Percentiles rank a stretch among this genome's conserved stretches.
phyloP scores from a whole-genome alignment of 495 filamentous ascomycete species.

The Bombardia bombarda region DNA sequence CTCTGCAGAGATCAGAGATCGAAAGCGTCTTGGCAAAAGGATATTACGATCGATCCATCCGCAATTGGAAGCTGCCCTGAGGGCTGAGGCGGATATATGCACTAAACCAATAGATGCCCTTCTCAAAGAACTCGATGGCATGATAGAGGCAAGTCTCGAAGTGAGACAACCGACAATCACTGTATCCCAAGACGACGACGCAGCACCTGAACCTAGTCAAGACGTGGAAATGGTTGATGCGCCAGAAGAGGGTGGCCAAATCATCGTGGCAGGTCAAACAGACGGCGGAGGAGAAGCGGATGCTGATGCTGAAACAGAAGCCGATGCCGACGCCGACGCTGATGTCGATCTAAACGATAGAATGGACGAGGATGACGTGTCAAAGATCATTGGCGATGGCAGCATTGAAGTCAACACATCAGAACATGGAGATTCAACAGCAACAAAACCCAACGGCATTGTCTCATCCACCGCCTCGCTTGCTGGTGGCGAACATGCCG shows the following conservation, averaged over 20 bases:
- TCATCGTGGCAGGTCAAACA: slow-evolving; percentile 30
- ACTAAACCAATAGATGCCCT: slow-evolving; percentile 61
- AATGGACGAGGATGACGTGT: slow-evolving; percentile 13
- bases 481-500: slow-evolving; percentile 8
- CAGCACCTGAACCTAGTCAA: slow-evolving; percentile 20
- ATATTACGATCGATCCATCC: slow-evolving; percentile 76
- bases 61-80: slow-evolving; percentile 64
- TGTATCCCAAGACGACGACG: slow-evolving; percentile 15
- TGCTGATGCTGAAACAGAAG: slow-evolving; percentile 13
- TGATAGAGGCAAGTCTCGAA: slow-evolving; percentile 55
- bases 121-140: slow-evolving; percentile 61
- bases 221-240: slow-evolving; percentile 43
- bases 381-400: slow-evolving; percentile 12
- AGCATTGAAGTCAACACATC: slow-evolving; percentile 38
- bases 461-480: slow-evolving; percentile 16
- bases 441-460: slow-evolving; percentile 21
- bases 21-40: slow-evolving; percentile 66
- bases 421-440: slow-evolving; percentile 13
- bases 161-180: slow-evolving; percentile 24
- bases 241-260: slow-evolving; percentile 31
- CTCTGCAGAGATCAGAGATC: slow-evolving; percentile 30
- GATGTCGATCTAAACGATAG: slow-evolving; percentile 5
- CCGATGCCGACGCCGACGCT: slow-evolving; percentile 2
- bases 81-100: slow-evolving; percentile 71
- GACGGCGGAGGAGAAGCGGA: slow-evolving; percentile 15